Evolutionary conservation across 495 filamentous ascomycete species (phyloP).

Genomic region (Hypoxylon trugodes): DNA sequence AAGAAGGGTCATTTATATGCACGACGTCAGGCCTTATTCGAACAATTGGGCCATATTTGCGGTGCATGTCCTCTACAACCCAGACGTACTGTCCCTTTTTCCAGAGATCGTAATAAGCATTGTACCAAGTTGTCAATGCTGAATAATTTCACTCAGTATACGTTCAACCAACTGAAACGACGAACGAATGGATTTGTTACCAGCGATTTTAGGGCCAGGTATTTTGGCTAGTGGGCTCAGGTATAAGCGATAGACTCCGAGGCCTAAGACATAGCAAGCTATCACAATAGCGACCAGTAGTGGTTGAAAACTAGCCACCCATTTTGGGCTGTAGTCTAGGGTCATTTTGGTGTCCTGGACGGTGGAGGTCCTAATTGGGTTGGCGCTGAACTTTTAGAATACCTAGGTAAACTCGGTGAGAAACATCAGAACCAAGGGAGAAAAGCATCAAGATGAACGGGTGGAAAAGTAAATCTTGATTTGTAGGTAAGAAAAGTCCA

Average conservation of each 20-base stretch:
- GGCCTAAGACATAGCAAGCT: conserved; percentile 5
- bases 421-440: neutral
- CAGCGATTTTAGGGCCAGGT: conserved; percentile 56
- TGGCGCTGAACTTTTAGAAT: neutral
- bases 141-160: neutral
- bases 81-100: conserved; percentile 30
- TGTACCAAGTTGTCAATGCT: conserved; percentile 55
- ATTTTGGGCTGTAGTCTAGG: neutral
- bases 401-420: neutral
- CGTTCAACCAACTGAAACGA: neutral
- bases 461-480: too few species aligned
- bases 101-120: conserved; percentile 30
- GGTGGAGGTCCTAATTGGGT: neutral
- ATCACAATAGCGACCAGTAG: neutral
- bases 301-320: conserved; percentile 10
- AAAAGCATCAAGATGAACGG: neutral
- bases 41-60: conserved; percentile 40
- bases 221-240: conserved; percentile 54
- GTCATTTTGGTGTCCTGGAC: conserved; percentile 1
- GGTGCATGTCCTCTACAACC: conserved; percentile 41
- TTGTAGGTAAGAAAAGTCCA: neutral
- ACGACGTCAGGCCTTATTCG: conserved; percentile 28
- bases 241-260: conserved; percentile 45
- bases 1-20: conserved; percentile 32
- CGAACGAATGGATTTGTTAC: conserved; percentile 4